Conservation (phyloP, 2,329 filamentous ascomycete genomes). For the Parastagonospora avenae region DNA sequence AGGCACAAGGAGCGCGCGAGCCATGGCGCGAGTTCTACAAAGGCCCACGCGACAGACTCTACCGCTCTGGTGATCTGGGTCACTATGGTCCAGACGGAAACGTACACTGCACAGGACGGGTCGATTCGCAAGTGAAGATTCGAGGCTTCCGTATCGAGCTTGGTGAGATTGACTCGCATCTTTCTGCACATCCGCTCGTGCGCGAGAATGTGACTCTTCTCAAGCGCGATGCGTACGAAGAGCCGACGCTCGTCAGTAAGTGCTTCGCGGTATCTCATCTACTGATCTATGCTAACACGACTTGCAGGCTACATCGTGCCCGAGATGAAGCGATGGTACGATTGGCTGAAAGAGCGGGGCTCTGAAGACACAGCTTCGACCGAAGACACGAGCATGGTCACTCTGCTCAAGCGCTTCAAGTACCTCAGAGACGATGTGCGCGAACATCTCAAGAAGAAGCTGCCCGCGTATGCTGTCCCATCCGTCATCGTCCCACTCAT, state of each 20-base stretch:
- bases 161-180: slow-evolving; percentile 85
- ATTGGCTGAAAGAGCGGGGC: slow-evolving; percentile 63
- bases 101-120: slow-evolving; percentile 78
- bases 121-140: slow-evolving; percentile 92
- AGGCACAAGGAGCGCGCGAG: slow-evolving; percentile 59
- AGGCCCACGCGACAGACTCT: slow-evolving; percentile 83
- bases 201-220: slow-evolving; percentile 87
- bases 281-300: slow-evolving; percentile 2
- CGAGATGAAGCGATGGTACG: slow-evolving; percentile 73
- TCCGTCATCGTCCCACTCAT: slow-evolving; percentile 74
- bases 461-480: slow-evolving; percentile 78
- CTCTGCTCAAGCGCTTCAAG: slow-evolving; percentile 65
- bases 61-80: slow-evolving; percentile 86
- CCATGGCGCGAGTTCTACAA: slow-evolving; percentile 80
- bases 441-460: slow-evolving; percentile 71
- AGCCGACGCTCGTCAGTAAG: slow-evolving; percentile 77
- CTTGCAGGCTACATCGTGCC: slow-evolving; percentile 74
- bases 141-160: slow-evolving; percentile 95
- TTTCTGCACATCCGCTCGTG: slow-evolving; percentile 75
- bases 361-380: slow-evolving; percentile 44
- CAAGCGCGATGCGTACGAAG: slow-evolving; percentile 81
- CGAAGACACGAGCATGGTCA: slow-evolving; percentile 58
- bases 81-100: slow-evolving; percentile 72
- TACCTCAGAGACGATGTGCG: slow-evolving; percentile 64
- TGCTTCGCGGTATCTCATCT: not conserved